Percentiles rank a stretch among this genome's conserved stretches.
Conservation (phyloP, 257 asterid genomes). For the Ehretia macrophylla region DNA sequence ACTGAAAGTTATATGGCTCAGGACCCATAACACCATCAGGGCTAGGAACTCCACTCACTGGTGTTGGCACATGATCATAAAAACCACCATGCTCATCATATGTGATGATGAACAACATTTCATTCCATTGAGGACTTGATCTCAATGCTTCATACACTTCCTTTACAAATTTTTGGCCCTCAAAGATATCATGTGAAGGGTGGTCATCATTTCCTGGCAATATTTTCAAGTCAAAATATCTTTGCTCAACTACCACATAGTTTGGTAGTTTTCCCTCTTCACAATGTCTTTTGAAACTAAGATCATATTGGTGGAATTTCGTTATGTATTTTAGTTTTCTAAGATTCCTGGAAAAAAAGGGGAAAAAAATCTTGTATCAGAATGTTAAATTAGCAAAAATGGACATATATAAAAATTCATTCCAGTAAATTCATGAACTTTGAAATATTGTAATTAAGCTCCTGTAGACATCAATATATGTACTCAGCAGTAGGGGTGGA, state of each 20-base stretch:
- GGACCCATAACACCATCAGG: conserved; percentile 62
- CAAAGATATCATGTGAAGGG: conserved; percentile 63
- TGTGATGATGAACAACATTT: conserved; percentile 44
- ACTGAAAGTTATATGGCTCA: conserved; percentile 51
- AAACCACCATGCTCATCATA: conserved; percentile 87
- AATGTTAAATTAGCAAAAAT: neutral
- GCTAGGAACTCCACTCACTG: conserved; percentile 62
- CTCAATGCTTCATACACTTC: conserved; percentile 63
- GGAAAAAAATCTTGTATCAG: neutral
- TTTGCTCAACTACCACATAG: conserved; percentile 66
- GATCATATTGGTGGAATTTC: conserved; percentile 59
- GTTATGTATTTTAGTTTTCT: conserved; percentile 55
- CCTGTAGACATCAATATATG: no score
- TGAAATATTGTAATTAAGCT: no score
- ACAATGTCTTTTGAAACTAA: conserved; percentile 57
- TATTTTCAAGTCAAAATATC: conserved; percentile 45
- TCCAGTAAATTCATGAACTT: no score
- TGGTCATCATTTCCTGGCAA: conserved; percentile 76
- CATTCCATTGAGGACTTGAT: conserved; percentile 79
- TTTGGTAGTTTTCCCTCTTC: conserved; percentile 68
- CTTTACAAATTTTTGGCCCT: conserved; percentile 69
- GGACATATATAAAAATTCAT: no score
- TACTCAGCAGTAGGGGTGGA: no score
- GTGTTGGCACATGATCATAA: conserved; percentile 68
- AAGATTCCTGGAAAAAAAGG: conserved; percentile 36